These are phyloP conservation scores for Acacia crassicarpa DNA, from an alignment of 306 rosid species.

Conservation along the genomic window DNA sequence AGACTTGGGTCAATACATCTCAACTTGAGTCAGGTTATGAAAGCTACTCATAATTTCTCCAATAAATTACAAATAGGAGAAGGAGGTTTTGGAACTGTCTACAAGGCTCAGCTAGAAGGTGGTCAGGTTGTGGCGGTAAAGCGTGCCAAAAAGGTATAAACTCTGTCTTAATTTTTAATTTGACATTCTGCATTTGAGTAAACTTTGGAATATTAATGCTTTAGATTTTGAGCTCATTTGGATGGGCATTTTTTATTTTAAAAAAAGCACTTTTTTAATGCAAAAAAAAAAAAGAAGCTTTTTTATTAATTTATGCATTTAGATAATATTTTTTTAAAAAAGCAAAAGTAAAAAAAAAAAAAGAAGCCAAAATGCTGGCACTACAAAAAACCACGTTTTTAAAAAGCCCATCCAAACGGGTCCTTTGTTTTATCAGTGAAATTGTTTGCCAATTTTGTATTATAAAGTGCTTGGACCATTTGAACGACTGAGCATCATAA, in stretches of 20 bases:
- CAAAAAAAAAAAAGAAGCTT: no score
- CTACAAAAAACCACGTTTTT: no score
- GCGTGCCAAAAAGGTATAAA: slow-evolving; percentile 79
- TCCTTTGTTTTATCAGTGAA: slow-evolving; percentile 9
- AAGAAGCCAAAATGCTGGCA: no score
- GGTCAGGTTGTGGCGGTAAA: slow-evolving; percentile 80
- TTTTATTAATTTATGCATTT: no score
- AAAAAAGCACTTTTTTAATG: no score
- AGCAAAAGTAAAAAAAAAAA: no score
- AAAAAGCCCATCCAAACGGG: no score
- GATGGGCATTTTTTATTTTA: no score
- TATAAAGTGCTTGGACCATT: slow-evolving; percentile 20
- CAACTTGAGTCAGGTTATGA: slow-evolving; percentile 65
- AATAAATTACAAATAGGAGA: slow-evolving; percentile 69
- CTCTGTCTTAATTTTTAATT: not conserved
- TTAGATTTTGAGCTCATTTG: no score
- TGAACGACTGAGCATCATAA: not conserved
- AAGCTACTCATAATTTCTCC: slow-evolving; percentile 85
- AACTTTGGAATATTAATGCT: slow-evolving; percentile 3
- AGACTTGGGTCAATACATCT: slow-evolving; percentile 78
- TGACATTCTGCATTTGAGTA: not conserved
- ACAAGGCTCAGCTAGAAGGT: slow-evolving; percentile 75
- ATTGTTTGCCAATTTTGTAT: not conserved
- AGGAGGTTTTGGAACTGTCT: slow-evolving; percentile 96
- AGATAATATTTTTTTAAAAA: no score